These are phyloP conservation scores for Trametes maxima DNA, from an alignment of 768 basidiomycete species.

Conservation along the genomic window DNA sequence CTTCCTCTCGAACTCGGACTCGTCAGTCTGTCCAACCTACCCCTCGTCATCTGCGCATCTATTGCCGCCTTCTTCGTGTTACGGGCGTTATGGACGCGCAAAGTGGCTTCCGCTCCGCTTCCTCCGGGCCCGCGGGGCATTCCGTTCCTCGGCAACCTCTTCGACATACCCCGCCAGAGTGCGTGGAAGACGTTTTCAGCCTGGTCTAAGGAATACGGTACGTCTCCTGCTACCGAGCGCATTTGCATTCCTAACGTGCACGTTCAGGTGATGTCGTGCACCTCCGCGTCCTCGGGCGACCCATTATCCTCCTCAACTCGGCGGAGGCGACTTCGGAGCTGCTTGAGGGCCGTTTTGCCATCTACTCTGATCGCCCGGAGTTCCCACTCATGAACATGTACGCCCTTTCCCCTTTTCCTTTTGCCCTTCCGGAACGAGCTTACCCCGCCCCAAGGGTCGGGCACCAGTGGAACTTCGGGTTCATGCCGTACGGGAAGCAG, in stretches of 20 bases:
- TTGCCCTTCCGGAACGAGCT: not conserved
- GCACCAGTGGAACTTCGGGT: slow-evolving; percentile 10
- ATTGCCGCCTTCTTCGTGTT: not conserved
- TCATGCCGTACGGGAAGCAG: slow-evolving; percentile 13
- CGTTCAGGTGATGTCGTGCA: slow-evolving; percentile 15
- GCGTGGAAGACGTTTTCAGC: slow-evolving; percentile 17
- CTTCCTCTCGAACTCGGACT: no score
- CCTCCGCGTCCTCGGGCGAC: slow-evolving; percentile 1
- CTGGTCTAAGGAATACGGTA: slow-evolving; percentile 15
- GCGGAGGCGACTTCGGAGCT: slow-evolving; percentile 29
- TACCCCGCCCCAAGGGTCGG: not conserved
- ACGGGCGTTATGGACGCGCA: not conserved
- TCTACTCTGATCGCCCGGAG: slow-evolving; percentile 32
- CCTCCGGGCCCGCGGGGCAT: slow-evolving; percentile 17
- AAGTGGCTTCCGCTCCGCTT: not conserved
- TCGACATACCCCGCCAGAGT: slow-evolving; percentile 10
- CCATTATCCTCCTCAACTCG: slow-evolving; percentile 31
- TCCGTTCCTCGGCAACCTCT: slow-evolving; percentile 19
- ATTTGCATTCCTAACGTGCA: not conserved
- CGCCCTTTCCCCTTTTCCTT: not conserved
- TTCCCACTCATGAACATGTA: slow-evolving; percentile 29
- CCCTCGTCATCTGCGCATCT: not conserved
- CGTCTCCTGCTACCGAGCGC: slow-evolving; percentile 10
- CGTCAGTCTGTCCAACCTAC: no score
- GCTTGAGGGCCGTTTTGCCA: slow-evolving; percentile 29